Base-by-base conservation (phyloP, 78 protist genomes). In the Creolimax fragrantissima region DNA sequence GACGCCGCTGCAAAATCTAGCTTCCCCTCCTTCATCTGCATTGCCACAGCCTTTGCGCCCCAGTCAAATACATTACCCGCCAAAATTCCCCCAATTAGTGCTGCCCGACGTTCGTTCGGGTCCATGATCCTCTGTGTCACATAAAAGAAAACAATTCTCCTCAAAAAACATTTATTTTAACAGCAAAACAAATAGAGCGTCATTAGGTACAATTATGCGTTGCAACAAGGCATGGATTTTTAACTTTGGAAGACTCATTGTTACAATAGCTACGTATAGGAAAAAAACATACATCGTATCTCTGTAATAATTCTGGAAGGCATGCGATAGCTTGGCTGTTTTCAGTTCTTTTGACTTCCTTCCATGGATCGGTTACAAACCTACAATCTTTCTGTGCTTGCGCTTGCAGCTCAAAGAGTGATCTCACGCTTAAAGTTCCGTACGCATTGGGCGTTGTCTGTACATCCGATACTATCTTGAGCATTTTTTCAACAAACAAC, bases 11-110 rank as follows among this genome's bases (percentile, higher is more conserved):
- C 3, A 43, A 90, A 90, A 42, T 67, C 88, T 35, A 81, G 47
- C 45, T 58, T 24, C 74, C 45, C 92, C 6, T 36, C 35, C 92
- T 90, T 17, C 5, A 81, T 2, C 45, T 67, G 5, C 37, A 83
- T 24, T 58, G 84, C 36, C 3, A 43, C 24, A 17, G 39, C 92
- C 45, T 35, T 4, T 17, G 92, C 92, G 35, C 66, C 92, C 89
- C 86, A 81, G 92, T 90, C 92, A 17, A 81, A 90, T 35, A 90
- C 36, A 85, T 90, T 90, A 42, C 92, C 92, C 4, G 89, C 42
- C 85, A 90, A 35, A 3, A 90, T 47, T 36, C 92, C 92, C 81
- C 67, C 43, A 36, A 89, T 5, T n/a, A 83, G 7, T 6, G 86
- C 86, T 83, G 1, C 6, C 41, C 1, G 86, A 6, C 1, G 5